These are phyloP conservation scores for Acanthamoeba sp. DNA, from an alignment of 208 protist species.

Conservation along the genomic window DNA sequence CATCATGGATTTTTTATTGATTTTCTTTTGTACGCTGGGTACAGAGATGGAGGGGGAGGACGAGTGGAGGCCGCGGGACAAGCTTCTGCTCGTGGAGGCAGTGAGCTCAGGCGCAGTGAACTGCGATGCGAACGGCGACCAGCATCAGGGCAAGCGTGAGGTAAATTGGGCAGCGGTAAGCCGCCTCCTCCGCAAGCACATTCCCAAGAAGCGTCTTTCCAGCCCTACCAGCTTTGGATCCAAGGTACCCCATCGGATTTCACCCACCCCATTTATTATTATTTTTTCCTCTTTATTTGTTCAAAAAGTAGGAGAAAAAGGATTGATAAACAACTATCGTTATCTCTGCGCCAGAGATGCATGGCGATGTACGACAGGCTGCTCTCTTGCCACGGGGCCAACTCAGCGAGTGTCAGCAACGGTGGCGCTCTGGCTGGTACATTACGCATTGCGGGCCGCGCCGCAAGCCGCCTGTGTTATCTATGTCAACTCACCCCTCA, in stretches of 20 bases:
- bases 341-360: neutral
- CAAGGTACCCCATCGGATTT: neutral
- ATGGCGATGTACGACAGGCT: neutral
- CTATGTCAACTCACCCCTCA: too few relatives aligned
- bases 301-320: too few relatives aligned
- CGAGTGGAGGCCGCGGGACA: neutral
- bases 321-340: too few relatives aligned
- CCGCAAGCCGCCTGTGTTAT: too few relatives aligned
- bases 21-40: neutral
- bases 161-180: slow-evolving; percentile 1
- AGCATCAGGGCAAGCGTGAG: neutral
- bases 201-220: neutral
- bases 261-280: neutral
- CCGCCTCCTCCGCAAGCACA: neutral
- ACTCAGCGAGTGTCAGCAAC: neutral
- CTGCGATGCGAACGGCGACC: neutral
- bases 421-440: neutral
- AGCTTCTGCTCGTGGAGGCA: slow-evolving; percentile 23
- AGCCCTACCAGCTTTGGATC: neutral
- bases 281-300: neutral
- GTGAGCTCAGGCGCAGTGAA: neutral
- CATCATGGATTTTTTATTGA: neutral
- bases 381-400: neutral
- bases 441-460: too few relatives aligned
- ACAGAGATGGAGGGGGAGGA: neutral